phyloP scores from a whole-genome alignment of 73 alveolate species.

The Tetrahymena malaccensis region DNA sequence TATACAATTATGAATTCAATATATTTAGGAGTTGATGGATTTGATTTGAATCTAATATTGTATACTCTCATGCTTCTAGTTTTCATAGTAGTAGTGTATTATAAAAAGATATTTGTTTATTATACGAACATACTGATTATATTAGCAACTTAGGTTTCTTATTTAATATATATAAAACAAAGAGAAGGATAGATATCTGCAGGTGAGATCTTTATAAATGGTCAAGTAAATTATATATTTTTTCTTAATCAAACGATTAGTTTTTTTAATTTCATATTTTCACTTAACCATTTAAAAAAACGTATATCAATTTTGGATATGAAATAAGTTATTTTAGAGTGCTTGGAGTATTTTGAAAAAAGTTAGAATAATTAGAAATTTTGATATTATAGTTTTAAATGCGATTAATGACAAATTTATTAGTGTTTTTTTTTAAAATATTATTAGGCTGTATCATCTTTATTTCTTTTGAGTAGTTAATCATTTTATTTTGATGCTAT shows the following conservation, averaged over 20 bases:
- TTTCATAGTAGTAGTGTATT: neutral
- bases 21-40: neutral
- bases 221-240: neutral
- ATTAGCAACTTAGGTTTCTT: neutral
- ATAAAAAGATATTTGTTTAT: neutral
- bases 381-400: no score
- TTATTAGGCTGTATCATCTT: neutral
- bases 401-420: no score
- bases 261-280: no score
- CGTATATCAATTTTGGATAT: no score
- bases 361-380: no score
- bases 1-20: neutral
- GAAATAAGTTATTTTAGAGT: no score
- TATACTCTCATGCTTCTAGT: neutral
- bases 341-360: no score
- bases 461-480: neutral
- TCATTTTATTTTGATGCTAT: neutral
- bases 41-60: neutral
- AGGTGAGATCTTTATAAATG: neutral
- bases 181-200: neutral
- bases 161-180: neutral
- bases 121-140: neutral
- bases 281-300: no score
- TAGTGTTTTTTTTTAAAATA: no score
- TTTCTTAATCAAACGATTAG: neutral